Evolutionary conservation across 148 eudicot genomes (phyloP).

Genomic region (Oxyria digyna): DNA sequence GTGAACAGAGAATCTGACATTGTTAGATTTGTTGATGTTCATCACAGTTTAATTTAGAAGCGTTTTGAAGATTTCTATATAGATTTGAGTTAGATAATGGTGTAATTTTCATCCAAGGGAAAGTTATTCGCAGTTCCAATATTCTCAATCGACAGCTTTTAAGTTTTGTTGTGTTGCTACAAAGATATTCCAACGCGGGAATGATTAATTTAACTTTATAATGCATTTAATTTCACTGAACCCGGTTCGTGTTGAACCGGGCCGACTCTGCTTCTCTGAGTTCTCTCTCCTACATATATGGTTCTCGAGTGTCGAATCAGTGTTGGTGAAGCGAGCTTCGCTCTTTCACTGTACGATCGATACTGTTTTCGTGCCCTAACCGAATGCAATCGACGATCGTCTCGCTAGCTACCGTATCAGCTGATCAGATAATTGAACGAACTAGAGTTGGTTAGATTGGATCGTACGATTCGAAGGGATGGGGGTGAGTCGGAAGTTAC

Average conservation of each 20-base stretch:
- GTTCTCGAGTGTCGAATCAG: neutral
- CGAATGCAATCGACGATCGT: neutral
- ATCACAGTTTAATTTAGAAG: neutral
- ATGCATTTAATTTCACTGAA: too few relatives aligned
- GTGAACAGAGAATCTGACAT: neutral
- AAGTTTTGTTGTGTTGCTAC: neutral
- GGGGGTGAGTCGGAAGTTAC: slow-evolving; percentile 95
- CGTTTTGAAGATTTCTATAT: neutral
- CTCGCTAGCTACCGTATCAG: neutral
- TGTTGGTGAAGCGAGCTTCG: neutral
- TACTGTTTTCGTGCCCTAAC: neutral
- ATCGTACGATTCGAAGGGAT: slow-evolving; percentile 23
- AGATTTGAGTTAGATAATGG: neutral
- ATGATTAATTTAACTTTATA: too few relatives aligned
- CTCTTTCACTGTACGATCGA: neutral
- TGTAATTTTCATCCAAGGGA: neutral
- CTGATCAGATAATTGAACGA: neutral
- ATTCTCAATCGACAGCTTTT: neutral
- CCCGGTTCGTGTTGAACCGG: too few relatives aligned
- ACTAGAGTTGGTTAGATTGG: neutral
- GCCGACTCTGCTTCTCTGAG: too few relatives aligned
- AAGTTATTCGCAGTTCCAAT: neutral
- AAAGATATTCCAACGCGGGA: too few relatives aligned
- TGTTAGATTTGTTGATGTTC: neutral
- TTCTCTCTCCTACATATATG: neutral